Conservation (phyloP, 371 early-diverging fungal genomes). For the Nematocida sp. region DNA sequence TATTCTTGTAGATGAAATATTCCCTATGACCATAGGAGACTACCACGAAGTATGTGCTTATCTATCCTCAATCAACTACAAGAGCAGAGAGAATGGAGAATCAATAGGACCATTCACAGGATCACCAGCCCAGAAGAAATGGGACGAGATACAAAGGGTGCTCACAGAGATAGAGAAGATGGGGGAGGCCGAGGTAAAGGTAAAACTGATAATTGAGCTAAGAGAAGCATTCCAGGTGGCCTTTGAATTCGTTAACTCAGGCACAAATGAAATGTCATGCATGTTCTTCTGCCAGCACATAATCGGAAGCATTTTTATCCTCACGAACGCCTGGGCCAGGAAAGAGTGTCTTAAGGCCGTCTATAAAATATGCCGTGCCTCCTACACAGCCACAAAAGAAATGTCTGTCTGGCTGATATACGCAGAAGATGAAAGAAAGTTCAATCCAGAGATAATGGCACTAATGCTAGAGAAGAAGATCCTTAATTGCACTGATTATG, state of each 20-base stretch:
- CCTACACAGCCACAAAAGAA: slow-evolving; percentile 58
- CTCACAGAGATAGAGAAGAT: slow-evolving; percentile 57
- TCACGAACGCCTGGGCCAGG: slow-evolving; percentile 39
- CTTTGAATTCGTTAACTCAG: slow-evolving; percentile 26
- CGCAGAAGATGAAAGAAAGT: slow-evolving; percentile 59
- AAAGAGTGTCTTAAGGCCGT: slow-evolving; percentile 47
- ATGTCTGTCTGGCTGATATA: slow-evolving; percentile 64
- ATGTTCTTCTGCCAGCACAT: slow-evolving; percentile 57
- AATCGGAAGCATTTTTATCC: slow-evolving; percentile 50
- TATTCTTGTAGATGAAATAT: slow-evolving; percentile 23
- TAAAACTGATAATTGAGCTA: slow-evolving; percentile 30
- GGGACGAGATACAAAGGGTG: slow-evolving; percentile 60
- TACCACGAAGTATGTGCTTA: slow-evolving; percentile 32
- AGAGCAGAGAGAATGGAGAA: slow-evolving; percentile 52
- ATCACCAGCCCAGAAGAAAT: slow-evolving; percentile 59
- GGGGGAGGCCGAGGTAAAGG: slow-evolving; percentile 38
- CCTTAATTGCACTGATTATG: slow-evolving; percentile 62
- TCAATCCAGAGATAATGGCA: slow-evolving; percentile 54
- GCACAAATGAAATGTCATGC: slow-evolving; percentile 53
- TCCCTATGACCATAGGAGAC: slow-evolving; percentile 21
- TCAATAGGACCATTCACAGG: slow-evolving; percentile 54
- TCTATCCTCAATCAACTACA: slow-evolving; percentile 42
- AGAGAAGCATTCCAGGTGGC: slow-evolving; percentile 34
- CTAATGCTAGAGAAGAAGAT: slow-evolving; percentile 62
- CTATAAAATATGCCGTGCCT: slow-evolving; percentile 58